phyloP scores from a whole-genome alignment of 257 asterid genomes.

The Primulina tabacum region DNA sequence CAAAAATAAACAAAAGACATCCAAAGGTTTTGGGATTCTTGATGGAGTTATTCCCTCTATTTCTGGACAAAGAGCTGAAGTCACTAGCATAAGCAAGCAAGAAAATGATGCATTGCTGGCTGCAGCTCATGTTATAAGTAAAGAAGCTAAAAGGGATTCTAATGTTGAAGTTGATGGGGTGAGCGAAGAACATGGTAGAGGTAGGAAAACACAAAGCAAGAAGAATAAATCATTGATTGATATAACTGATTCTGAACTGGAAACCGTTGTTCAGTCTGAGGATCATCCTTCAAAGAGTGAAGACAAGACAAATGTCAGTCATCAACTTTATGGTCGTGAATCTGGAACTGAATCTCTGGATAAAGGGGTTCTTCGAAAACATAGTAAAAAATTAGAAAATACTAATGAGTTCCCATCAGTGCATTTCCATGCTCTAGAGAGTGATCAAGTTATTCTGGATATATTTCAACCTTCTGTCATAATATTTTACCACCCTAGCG shows the following conservation, averaged over 20 bases:
- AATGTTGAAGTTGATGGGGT: slow-evolving; percentile 38
- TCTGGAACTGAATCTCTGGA: slow-evolving; percentile 31
- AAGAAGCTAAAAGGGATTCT: slow-evolving; percentile 42
- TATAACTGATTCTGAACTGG: slow-evolving; percentile 40
- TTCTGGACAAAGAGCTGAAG: slow-evolving; percentile 73
- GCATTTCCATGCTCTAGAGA: slow-evolving; percentile 85
- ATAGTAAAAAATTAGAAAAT: slow-evolving; percentile 38
- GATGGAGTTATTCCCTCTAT: slow-evolving; percentile 62
- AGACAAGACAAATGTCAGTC: slow-evolving; percentile 26
- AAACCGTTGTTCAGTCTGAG: slow-evolving; percentile 39
- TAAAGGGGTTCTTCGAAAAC: slow-evolving; percentile 50
- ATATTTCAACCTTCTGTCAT: slow-evolving; percentile 77
- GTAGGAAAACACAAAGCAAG: slow-evolving; percentile 39
- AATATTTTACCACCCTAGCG: slow-evolving; percentile 86
- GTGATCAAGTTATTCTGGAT: slow-evolving; percentile 70
- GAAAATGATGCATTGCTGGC: slow-evolving; percentile 88
- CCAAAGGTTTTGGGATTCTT: slow-evolving; percentile 90
- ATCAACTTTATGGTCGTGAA: slow-evolving; percentile 32
- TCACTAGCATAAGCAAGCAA: slow-evolving; percentile 71
- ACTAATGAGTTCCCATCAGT: slow-evolving; percentile 51
- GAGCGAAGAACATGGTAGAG: slow-evolving; percentile 39
- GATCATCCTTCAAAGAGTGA: slow-evolving; percentile 34
- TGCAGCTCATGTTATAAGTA: slow-evolving; percentile 70
- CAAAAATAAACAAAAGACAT: slow-evolving; percentile 74
- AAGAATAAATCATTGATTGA: slow-evolving; percentile 41